phyloP scores from a whole-genome alignment of 495 filamentous ascomycete genomes.

The Tuber indicum region DNA sequence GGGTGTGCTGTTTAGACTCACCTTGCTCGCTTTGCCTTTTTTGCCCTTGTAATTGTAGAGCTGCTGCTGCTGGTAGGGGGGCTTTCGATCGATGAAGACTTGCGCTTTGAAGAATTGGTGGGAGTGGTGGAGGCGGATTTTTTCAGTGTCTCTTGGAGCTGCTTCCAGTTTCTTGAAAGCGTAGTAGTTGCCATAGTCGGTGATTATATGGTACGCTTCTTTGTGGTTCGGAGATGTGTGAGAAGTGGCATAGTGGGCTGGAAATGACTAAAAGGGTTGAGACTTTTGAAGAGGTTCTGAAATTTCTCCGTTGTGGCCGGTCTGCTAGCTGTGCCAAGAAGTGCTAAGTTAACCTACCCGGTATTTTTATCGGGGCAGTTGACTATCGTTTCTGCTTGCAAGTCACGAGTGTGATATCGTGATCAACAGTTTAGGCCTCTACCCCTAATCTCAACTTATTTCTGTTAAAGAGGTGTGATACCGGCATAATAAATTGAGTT shows the following conservation, averaged over 20 bases:
- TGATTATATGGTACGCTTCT: neutral
- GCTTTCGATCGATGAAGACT: neutral
- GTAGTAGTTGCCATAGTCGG: slow-evolving; percentile 19
- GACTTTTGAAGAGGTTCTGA: neutral
- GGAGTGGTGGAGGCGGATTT: neutral
- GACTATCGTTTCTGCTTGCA: neutral
- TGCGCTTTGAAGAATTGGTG: neutral
- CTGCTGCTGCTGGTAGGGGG: neutral
- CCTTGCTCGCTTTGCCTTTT: neutral
- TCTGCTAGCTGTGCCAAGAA: neutral
- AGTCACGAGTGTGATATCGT: neutral
- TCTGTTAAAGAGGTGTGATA: neutral
- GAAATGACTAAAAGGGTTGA: neutral
- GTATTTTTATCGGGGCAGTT: neutral
- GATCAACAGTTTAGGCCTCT: neutral
- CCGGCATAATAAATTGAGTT: neutral
- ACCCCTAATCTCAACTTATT: neutral
- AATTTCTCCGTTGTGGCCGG: neutral
- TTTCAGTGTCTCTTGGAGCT: slow-evolving; percentile 30
- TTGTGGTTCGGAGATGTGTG: neutral
- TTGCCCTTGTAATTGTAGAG: neutral
- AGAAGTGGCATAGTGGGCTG: neutral
- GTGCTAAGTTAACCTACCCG: neutral
- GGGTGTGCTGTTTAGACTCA: neutral
- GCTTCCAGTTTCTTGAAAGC: slow-evolving; percentile 38